Evolutionary conservation across 192 early-diverging fungal species (phyloP).

Genomic region (Coemansia sp.): DNA sequence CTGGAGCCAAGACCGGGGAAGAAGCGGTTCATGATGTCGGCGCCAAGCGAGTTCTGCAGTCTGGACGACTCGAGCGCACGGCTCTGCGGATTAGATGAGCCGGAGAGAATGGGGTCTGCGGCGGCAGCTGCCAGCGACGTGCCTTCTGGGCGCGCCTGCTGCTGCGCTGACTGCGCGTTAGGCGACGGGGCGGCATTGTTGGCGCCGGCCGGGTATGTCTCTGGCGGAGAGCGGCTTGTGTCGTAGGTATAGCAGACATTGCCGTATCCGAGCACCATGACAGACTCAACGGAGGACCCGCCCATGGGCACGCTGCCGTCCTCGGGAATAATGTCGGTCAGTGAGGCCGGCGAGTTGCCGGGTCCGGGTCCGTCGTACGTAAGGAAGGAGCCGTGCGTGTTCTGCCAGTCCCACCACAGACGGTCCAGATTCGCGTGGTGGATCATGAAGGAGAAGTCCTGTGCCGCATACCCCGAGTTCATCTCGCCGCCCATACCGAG

Average conservation of each 20-base stretch:
- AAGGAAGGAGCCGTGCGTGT: conserved; percentile 29
- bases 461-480: conserved; percentile 45
- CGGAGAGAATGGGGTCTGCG: conserved; percentile 14
- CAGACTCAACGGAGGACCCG: conserved; percentile 38
- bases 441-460: conserved; percentile 56
- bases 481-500: conserved; percentile 52
- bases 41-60: conserved; percentile 32
- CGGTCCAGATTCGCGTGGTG: conserved; percentile 56
- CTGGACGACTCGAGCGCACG: conserved; percentile 28
- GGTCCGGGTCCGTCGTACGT: conserved; percentile 44
- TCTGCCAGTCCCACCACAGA: conserved; percentile 60
- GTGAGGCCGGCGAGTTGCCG: conserved; percentile 23
- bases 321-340: conserved; percentile 36
- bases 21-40: conserved; percentile 35
- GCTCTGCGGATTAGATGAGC: conserved; percentile 31
- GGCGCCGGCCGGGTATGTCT: conserved; percentile 29
- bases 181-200: conserved; percentile 4
- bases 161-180: conserved; percentile 11
- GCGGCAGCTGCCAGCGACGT: background rate
- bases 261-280: conserved; percentile 54
- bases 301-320: conserved; percentile 32
- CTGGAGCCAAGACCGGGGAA: conserved; percentile 35
- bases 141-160: conserved; percentile 1
- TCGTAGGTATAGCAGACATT: conserved; percentile 55
- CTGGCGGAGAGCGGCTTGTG: conserved; percentile 29